These are phyloP conservation scores for Metschnikowia arizonensis DNA, from an alignment of 805 yeast genomes.

Conservation along the genomic window DNA sequence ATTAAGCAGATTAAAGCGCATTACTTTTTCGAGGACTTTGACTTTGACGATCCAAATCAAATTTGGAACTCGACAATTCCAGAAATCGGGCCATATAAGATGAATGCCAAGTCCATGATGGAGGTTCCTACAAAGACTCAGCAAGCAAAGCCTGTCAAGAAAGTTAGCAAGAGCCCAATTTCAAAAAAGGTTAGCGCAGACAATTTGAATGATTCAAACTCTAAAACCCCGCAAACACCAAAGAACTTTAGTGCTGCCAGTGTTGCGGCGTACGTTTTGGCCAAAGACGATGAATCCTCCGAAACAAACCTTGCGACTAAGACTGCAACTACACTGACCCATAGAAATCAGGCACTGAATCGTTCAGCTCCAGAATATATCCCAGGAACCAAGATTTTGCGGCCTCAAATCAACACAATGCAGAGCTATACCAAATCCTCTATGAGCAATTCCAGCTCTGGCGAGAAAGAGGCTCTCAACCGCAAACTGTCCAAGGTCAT, in stretches of 20 bases:
- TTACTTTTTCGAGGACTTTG: slow-evolving; percentile 62
- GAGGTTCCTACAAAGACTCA: slow-evolving; percentile 48
- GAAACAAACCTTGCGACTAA: not conserved
- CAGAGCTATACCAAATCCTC: slow-evolving; percentile 19
- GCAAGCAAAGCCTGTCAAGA: slow-evolving; percentile 5
- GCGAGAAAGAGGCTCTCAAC: slow-evolving; percentile 9
- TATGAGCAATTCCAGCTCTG: slow-evolving; percentile 14
- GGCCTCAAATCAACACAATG: slow-evolving; percentile 46
- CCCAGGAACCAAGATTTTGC: slow-evolving; percentile 56
- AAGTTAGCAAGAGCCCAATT: slow-evolving; percentile 4
- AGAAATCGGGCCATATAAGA: slow-evolving; percentile 64
- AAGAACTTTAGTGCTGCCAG: slow-evolving; percentile 30
- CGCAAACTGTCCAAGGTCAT: slow-evolving; percentile 27
- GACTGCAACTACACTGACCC: slow-evolving; percentile 22
- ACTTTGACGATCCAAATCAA: slow-evolving; percentile 61
- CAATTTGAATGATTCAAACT: not conserved
- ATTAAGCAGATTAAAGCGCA: slow-evolving; percentile 59
- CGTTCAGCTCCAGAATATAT: slow-evolving; percentile 41
- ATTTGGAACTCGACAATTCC: slow-evolving; percentile 73
- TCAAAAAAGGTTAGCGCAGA: slow-evolving; percentile 3
- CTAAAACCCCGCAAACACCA: slow-evolving; percentile 4
- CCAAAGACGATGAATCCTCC: slow-evolving; percentile 19
- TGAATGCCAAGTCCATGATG: slow-evolving; percentile 75
- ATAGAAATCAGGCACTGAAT: slow-evolving; percentile 8
- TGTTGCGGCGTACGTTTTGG: slow-evolving; percentile 40